phyloP scores from a whole-genome alignment of 2,329 filamentous ascomycete species.

The Ophiostoma angusticollis region DNA sequence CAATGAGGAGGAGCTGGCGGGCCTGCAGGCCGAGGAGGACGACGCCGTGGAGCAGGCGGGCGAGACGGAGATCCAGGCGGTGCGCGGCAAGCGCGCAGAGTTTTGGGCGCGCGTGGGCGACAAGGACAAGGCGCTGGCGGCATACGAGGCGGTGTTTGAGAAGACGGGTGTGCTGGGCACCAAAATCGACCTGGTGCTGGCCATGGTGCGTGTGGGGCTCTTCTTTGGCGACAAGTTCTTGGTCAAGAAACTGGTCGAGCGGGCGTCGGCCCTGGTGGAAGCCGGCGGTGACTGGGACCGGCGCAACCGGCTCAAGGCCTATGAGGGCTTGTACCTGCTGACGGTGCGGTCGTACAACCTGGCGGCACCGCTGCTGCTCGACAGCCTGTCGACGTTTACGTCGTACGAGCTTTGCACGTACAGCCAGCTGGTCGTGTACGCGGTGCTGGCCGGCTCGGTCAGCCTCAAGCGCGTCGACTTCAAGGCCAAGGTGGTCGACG shows the following conservation, averaged over 20 bases:
- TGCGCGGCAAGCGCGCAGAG: slow-evolving; percentile 86
- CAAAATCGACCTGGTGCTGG: slow-evolving; percentile 93
- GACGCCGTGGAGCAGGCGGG: slow-evolving; percentile 93
- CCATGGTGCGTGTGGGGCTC: slow-evolving; percentile 86
- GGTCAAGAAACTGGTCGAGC: slow-evolving; percentile 88
- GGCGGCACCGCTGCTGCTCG: slow-evolving; percentile 83
- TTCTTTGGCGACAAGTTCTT: slow-evolving; percentile 91
- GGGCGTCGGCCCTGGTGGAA: slow-evolving; percentile 81
- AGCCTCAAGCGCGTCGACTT: slow-evolving; percentile 96
- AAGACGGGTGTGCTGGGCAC: slow-evolving; percentile 95
- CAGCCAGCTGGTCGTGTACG: slow-evolving; percentile 87
- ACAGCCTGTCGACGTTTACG: slow-evolving; percentile 95
- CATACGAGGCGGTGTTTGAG: slow-evolving; percentile 86
- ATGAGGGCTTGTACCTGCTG: slow-evolving; percentile 86
- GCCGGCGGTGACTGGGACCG: slow-evolving; percentile 97
- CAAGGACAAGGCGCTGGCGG: slow-evolving; percentile 91
- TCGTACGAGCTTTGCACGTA: slow-evolving; percentile 98
- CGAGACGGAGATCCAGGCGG: slow-evolving; percentile 87
- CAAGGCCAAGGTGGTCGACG: slow-evolving; percentile 97
- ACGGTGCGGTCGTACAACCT: slow-evolving; percentile 83
- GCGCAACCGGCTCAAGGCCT: slow-evolving; percentile 95
- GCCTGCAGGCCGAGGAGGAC: slow-evolving; percentile 74
- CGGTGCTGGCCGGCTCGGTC: slow-evolving; percentile 85
- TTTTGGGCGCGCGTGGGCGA: slow-evolving; percentile 93
- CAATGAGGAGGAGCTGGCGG: slow-evolving; percentile 66